phyloP scores from a whole-genome alignment of 2,329 filamentous ascomycete genomes.

The Colletotrichum horii region DNA sequence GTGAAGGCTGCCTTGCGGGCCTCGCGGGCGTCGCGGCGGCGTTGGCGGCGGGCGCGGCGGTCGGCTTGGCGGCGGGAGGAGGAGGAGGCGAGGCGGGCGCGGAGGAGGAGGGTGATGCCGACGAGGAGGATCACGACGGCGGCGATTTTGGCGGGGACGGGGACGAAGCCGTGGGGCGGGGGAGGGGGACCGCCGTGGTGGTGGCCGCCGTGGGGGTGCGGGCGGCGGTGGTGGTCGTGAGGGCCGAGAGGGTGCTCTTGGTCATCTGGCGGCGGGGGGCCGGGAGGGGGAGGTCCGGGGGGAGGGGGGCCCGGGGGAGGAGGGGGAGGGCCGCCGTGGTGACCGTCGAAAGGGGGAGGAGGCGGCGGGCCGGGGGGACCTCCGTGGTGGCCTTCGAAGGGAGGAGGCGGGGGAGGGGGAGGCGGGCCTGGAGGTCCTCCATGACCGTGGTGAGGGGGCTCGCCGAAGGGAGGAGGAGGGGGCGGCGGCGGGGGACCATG shows the following conservation, averaged over 20 bases:
- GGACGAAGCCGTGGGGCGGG: slow-evolving; percentile 17
- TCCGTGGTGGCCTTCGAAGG: not conserved
- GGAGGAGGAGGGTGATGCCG: slow-evolving; percentile 26
- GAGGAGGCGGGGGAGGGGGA: not conserved
- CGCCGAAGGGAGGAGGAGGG: not conserved
- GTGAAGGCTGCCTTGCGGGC: slow-evolving; percentile 28
- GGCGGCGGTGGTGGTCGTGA: not conserved
- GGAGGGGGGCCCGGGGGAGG: not conserved
- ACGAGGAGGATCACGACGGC: slow-evolving; percentile 28
- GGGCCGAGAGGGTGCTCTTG: not conserved
- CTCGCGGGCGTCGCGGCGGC: slow-evolving; percentile 25
- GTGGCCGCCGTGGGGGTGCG: not conserved
- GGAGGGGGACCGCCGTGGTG: not conserved
- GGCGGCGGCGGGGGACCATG: not conserved
- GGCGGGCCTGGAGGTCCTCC: not conserved
- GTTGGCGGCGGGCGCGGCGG: slow-evolving; percentile 26
- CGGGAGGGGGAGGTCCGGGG: not conserved
- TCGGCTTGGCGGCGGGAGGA: slow-evolving; percentile 19
- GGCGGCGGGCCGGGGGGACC: not conserved
- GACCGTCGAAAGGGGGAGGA: not conserved
- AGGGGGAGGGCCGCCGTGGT: not conserved
- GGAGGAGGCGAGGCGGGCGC: slow-evolving; percentile 22
- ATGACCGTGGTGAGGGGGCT: not conserved
- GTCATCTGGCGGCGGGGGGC: not conserved
- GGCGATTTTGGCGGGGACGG: slow-evolving; percentile 29